Evolutionary conservation across 257 asterid species (phyloP).

Genomic region (Striga asiatica): DNA sequence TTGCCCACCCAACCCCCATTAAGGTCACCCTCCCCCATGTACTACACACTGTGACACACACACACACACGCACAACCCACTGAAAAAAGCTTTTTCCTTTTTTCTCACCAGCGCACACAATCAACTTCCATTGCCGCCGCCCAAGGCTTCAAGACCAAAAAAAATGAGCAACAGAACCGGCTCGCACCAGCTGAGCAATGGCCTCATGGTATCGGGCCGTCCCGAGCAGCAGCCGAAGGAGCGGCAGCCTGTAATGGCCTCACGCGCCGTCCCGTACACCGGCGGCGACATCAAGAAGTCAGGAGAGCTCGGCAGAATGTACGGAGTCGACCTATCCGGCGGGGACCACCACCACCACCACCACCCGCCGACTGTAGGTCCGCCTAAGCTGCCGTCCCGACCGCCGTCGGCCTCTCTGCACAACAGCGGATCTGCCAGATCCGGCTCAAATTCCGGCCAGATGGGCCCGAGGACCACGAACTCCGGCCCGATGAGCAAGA

Average conservation of each 20-base stretch:
- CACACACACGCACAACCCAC: constrained; percentile 18
- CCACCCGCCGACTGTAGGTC: constrained; percentile 28
- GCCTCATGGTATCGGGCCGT: constrained; percentile 77
- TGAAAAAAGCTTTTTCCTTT: background rate
- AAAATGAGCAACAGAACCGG: constrained; percentile 65
- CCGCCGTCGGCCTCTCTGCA: constrained; percentile 48
- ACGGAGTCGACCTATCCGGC: constrained; percentile 46
- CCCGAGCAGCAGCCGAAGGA: constrained; percentile 67
- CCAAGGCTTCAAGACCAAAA: background rate
- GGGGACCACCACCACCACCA: constrained; percentile 47
- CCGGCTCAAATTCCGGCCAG: constrained; percentile 81
- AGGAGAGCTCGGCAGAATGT: constrained; percentile 86
- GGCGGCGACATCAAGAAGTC: constrained; percentile 90
- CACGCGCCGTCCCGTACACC: constrained; percentile 75
- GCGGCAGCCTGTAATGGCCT: constrained; percentile 56
- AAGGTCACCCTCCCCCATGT: background rate
- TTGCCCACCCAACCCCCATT: constrained; percentile 5
- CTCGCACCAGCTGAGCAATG: constrained; percentile 86
- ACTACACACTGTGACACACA: constrained; percentile 17
- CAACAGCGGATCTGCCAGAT: constrained; percentile 78
- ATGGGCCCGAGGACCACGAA: constrained; percentile 25
- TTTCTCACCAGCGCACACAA: constrained; percentile 8
- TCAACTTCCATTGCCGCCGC: constrained; percentile 1
- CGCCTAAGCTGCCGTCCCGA: constrained; percentile 47
- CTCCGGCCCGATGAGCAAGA: constrained; percentile 67